Conservation (phyloP, 2,329 filamentous ascomycete species). For the Xylariaceae sp. region DNA sequence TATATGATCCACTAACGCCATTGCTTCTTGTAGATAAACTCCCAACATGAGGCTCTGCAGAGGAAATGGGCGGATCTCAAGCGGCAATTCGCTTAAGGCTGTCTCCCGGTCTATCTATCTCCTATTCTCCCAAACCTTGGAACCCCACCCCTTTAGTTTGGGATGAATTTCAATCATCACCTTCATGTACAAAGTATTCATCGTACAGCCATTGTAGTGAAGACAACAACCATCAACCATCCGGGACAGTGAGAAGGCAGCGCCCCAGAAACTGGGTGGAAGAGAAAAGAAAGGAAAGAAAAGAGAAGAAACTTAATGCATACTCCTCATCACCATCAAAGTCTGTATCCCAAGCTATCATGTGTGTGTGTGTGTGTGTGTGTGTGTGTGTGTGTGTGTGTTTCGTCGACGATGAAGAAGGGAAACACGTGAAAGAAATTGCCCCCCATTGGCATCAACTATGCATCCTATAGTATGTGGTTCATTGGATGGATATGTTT, state of each 20-base stretch:
- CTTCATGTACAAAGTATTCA: constrained; percentile 24
- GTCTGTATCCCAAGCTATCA: too few relatives aligned
- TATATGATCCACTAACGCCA: constrained; percentile 10
- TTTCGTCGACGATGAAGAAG: too few relatives aligned
- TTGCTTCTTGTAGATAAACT: constrained; percentile 64
- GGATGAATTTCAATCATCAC: not conserved
- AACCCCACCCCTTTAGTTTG: not conserved
- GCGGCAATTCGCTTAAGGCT: constrained; percentile 53
- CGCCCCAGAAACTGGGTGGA: not conserved
- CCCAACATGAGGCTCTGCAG: constrained; percentile 70
- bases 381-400: too few relatives aligned
- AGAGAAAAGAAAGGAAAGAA: not conserved
- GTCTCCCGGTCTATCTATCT: not conserved
- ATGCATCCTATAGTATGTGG: too few relatives aligned
- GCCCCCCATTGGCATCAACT: too few relatives aligned
- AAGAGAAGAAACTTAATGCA: too few relatives aligned
- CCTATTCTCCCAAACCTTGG: constrained; percentile 4
- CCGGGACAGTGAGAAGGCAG: not conserved
- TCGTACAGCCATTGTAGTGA: constrained; percentile 15
- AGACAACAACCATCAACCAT: not conserved
- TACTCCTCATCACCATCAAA: too few relatives aligned
- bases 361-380: too few relatives aligned
- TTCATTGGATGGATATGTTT: too few relatives aligned
- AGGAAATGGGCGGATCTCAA: constrained; percentile 78
- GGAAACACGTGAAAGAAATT: too few relatives aligned